Base-by-base conservation (phyloP, 2,329 filamentous ascomycete species). In the Colletotrichum lini region DNA sequence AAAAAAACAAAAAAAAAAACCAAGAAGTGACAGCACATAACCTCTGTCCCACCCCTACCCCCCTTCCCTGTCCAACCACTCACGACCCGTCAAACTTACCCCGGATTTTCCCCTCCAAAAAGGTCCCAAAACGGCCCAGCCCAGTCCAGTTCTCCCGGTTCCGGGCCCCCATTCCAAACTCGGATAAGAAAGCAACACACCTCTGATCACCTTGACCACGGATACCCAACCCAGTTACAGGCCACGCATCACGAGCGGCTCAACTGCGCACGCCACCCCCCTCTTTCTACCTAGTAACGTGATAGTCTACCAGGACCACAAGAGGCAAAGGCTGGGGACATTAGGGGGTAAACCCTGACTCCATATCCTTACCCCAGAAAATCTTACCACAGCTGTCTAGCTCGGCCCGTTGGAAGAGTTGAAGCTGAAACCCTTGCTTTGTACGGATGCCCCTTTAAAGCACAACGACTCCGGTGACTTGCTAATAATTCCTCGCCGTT, bases 71-170 rank as follows among this genome's bases (percentile, higher is more conserved):
- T 18, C 21, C 47, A 60, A 21, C 68, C 68, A 71, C 50, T 71
- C 65, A 68, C 65, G 45, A 47, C 44, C 26, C 42, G 45, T 47
- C 38, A 62, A 64, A 47, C 42, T 40, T 71, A 63, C 68, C 65
- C 68, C 68, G 44, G 68, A 15, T 71, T 71, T 71, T 54, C 65
- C 58, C 57, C 67, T 56, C 54, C 52, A 44, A 21, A 26, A n/a
- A 15, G 30, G 15, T 49, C 23, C 7, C 40, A 38, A 61, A 18
- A 49, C 13, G 10, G 15, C 18, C 38, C 38, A 59, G 50, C n/a
- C 56, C 44, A 42, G 30, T 13, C 21, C 21, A n/a, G 15, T 23
- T 53, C 52, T 54, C 5, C 30, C 7, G 30, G 30, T 30, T 21
- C 18, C 15, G 18, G 18, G 18, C 50, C 50, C 50, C 50, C 50